Evolutionary conservation across 176 grass and related monocot genomes (phyloP).

Genomic region (Bromus sterilis): DNA sequence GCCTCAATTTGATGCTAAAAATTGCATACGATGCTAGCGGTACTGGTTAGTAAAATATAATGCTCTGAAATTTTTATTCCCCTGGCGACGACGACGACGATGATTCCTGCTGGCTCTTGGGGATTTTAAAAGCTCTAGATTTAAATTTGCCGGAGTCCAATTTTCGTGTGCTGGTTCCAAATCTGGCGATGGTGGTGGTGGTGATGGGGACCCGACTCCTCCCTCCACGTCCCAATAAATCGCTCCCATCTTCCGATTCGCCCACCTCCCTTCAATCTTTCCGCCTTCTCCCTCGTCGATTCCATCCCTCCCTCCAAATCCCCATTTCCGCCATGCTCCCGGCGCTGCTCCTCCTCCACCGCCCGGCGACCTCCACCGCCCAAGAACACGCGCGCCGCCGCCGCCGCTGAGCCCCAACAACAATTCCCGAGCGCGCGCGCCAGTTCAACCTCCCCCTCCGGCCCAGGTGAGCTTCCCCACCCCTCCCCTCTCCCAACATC

Average conservation of each 20-base stretch:
- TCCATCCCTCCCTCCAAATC: constrained; percentile 17
- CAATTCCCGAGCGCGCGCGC: background rate
- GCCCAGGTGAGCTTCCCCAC: constrained; percentile 38
- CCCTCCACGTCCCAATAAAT: constrained; percentile 42
- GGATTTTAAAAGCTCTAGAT: too few species aligned
- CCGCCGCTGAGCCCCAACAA: background rate
- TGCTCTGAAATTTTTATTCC: background rate
- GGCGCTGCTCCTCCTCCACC: background rate
- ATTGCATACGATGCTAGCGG: background rate
- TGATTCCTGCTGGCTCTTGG: too few species aligned
- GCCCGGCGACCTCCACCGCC: constrained; percentile 13
- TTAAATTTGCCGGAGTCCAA: too few species aligned
- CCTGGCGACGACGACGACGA: too few species aligned
- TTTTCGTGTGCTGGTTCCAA: constrained; percentile 23
- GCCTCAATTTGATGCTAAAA: background rate
- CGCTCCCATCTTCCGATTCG: constrained; percentile 18
- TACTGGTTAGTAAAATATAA: background rate
- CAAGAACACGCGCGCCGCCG: constrained; percentile 10
- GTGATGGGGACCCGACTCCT: constrained; percentile 34
- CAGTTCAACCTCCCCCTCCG: background rate
- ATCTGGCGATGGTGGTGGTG: constrained; percentile 41
- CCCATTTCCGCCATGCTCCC: constrained; percentile 32
- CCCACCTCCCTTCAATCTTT: constrained; percentile 7
- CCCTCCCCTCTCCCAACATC: too few species aligned
- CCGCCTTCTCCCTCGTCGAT: constrained; percentile 9